Evolutionary conservation across 2,329 filamentous ascomycete species (phyloP), one percentile per base, ranked within the genome.

Genomic region (Colletotrichum karsti): DNA sequence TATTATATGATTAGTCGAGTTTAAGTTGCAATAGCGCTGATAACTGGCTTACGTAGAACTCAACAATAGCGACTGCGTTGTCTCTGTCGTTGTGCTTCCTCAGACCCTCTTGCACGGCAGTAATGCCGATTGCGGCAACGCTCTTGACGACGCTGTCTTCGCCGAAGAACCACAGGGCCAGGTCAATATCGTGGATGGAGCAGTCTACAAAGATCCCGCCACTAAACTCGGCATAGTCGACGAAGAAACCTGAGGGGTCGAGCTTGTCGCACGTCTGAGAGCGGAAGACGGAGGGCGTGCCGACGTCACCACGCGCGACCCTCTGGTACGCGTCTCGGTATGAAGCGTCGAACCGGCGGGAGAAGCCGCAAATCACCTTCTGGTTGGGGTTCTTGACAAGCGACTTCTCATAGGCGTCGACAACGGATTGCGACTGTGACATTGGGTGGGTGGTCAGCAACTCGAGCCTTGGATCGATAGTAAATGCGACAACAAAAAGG

Each of bases 171-270:
- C 77, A 78, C 30, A 78, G 68, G 0, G 77, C 73, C 30, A 78
- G 73, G 56, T 78, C 77, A 7, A 92, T 92, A 72, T 92, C 90
- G 80, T 92, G 90, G 73, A 92, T 88, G 55, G 87, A 88, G 79
- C 88, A 91, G 80, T 92, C 91, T 64, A 92, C 90, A 72, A 92
- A 92, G 75, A 92, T 91, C 15, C 90, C 90, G 26, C 91, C 90
- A 2, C 82, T 87, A 78, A 87, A 90, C 72, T 89, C 82, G 15
- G 90, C 88, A 77, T 92, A 92, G 20, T 85, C 82, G 54, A 92
- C 89, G 75, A 92, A 92, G 83, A 91, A 92, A 46, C 90, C 90
- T 0, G 83, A 84, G 0, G 89, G 87, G 67, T 91, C 89, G 63
- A 88, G 84, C 76, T 88, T 90, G 78, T 92, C 90, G 77, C 89